A percentile compares a stretch with the other conserved stretches of the same genome.
These are phyloP conservation scores for Elongisporangium prolatum DNA, from an alignment of 352 stramenopile species.

Conservation along the genomic window DNA sequence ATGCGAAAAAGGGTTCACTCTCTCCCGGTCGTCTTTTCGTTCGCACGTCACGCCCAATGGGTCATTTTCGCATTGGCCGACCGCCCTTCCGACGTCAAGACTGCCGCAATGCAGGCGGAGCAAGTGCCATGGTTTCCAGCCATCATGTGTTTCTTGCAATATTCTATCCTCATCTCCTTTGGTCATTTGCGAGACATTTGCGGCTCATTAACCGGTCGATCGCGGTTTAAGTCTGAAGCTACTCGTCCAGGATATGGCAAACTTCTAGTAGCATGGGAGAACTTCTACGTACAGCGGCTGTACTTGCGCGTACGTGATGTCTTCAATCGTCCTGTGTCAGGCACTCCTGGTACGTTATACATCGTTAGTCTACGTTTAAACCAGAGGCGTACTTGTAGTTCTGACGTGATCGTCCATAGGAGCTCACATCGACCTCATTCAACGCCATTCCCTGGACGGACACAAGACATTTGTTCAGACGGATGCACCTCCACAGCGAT, in stretches of 20 bases:
- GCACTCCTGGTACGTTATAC: slow-evolving; percentile 17
- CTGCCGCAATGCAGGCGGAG: slow-evolving; percentile 7
- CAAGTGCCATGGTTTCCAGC: slow-evolving; percentile 18
- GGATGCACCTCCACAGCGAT: slow-evolving; percentile 26
- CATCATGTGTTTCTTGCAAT: slow-evolving; percentile 41
- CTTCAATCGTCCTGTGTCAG: slow-evolving; percentile 32
- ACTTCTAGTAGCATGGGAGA: slow-evolving; percentile 90
- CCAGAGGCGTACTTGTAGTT: not conserved
- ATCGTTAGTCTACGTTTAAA: not conserved
- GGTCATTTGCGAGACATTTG: slow-evolving; percentile 28
- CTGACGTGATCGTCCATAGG: slow-evolving; percentile 1
- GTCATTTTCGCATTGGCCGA: not conserved
- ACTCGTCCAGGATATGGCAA: slow-evolving; percentile 51
- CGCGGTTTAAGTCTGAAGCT: slow-evolving; percentile 20
- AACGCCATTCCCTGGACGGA: slow-evolving; percentile 51
- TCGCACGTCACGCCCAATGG: not conserved
- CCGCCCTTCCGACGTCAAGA: not conserved
- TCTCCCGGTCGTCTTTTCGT: not conserved
- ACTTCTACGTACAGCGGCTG: slow-evolving; percentile 92
- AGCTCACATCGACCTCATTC: slow-evolving; percentile 84
- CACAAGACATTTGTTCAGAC: slow-evolving; percentile 28
- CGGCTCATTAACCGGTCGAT: slow-evolving; percentile 22
- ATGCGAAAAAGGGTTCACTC: not conserved
- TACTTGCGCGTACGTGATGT: slow-evolving; percentile 89
- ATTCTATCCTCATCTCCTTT: slow-evolving; percentile 29